Conservation (phyloP, 176 grass and related monocot species). For the Alopecurus myosuroides region DNA sequence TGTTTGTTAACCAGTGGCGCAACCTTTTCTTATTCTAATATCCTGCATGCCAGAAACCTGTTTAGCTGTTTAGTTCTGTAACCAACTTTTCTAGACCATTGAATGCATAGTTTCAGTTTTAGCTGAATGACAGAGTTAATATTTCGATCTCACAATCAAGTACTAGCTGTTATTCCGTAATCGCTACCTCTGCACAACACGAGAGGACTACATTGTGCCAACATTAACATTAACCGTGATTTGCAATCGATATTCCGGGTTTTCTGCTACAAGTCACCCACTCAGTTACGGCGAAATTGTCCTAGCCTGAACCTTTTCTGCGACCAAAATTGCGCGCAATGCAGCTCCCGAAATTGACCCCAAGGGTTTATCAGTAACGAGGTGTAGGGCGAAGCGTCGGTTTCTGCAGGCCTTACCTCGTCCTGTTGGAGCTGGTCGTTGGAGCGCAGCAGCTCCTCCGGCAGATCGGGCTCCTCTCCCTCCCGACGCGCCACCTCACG, state of each 20-base stretch:
- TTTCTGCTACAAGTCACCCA: neutral
- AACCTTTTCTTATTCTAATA: neutral
- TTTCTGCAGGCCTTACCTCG: neutral
- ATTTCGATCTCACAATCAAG: neutral
- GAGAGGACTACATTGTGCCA: neutral
- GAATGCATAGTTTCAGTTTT: neutral
- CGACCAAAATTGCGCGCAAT: neutral
- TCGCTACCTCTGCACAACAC: neutral
- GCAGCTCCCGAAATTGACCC: neutral
- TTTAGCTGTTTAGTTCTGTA: neutral
- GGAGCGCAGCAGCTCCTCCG: slow-evolving; percentile 27
- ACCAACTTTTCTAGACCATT: neutral
- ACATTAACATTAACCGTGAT: neutral
- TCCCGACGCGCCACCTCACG: neutral
- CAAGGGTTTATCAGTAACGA: neutral
- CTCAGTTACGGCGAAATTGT: neutral
- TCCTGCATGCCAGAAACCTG: neutral
- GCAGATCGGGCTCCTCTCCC: neutral
- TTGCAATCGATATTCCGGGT: neutral
- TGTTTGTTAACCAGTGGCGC: neutral
- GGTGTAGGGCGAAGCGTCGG: neutral
- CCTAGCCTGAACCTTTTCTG: neutral
- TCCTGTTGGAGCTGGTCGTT: slow-evolving; percentile 33
- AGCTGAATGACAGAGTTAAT: neutral
- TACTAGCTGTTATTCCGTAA: neutral